phyloP scores from a whole-genome alignment of 306 rosid species.

The Medicago arabica region DNA sequence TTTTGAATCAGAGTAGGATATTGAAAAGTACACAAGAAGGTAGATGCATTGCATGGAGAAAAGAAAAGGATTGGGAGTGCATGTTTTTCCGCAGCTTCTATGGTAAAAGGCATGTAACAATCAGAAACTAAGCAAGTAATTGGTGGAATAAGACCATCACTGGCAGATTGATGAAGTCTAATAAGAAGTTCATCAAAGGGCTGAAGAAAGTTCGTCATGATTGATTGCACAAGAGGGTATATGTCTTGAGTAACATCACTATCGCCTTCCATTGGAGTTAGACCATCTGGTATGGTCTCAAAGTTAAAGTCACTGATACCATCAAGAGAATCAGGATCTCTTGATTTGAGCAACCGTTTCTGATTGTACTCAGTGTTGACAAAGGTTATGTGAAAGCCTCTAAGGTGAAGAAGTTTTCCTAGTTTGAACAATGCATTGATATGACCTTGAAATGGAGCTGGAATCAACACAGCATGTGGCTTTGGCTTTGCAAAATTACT shows the following conservation, averaged over 20 bases:
- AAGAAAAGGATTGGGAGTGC: background rate
- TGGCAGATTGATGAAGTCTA: background rate
- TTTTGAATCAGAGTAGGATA: no score
- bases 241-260: background rate
- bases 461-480: no score
- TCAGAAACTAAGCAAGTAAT: slow-evolving; percentile 19
- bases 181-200: background rate
- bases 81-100: slow-evolving; percentile 5
- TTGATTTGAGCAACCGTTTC: no score
- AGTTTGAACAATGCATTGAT: no score
- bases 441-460: no score
- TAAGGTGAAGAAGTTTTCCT: no score
- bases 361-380: no score
- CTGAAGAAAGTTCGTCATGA: background rate
- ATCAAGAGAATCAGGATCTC: no score
- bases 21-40: background rate
- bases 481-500: no score
- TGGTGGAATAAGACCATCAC: background rate
- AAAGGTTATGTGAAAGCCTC: no score
- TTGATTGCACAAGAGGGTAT: background rate
- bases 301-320: no score
- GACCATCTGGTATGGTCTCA: no score
- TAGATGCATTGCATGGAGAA: background rate
- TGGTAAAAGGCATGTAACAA: background rate
- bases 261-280: background rate